These are phyloP conservation scores for Aspergillus sp. DNA, from an alignment of 2,329 filamentous ascomycete genomes.

Conservation along the genomic window DNA sequence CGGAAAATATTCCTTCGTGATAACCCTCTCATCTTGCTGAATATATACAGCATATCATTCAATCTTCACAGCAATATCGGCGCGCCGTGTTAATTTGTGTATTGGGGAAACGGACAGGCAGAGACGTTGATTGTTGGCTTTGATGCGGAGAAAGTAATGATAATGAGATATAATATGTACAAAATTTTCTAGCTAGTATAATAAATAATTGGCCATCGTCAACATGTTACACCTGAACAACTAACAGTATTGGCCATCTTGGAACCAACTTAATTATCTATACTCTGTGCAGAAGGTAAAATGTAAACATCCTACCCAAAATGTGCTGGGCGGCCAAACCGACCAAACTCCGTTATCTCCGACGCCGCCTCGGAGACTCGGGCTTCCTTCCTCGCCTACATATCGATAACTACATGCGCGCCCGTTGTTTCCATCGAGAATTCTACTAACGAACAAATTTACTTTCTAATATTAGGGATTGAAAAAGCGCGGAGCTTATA, in stretches of 20 bases:
- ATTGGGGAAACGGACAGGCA: neutral
- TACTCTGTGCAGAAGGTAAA: neutral
- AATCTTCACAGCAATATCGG: neutral
- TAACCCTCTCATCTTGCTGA: neutral
- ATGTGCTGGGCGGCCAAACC: neutral
- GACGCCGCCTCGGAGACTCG: slow-evolving; percentile 13
- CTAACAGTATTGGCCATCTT: neutral
- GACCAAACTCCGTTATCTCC: slow-evolving; percentile 18
- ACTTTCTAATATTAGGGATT: neutral
- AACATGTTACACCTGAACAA: neutral
- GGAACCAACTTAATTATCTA: neutral
- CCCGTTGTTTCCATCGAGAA: neutral
- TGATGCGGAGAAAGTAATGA: neutral
- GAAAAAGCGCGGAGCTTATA: neutral
- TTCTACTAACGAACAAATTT: neutral
- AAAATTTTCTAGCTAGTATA: neutral
- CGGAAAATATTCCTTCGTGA: neutral
- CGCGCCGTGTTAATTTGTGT: neutral
- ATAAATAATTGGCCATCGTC: neutral
- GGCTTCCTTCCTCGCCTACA: neutral
- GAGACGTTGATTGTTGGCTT: neutral
- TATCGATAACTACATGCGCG: neutral
- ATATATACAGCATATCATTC: neutral
- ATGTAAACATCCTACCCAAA: neutral
- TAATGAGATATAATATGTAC: neutral